Conservation (phyloP, 164 flowering plant species). For the Vitis vinifera region DNA sequence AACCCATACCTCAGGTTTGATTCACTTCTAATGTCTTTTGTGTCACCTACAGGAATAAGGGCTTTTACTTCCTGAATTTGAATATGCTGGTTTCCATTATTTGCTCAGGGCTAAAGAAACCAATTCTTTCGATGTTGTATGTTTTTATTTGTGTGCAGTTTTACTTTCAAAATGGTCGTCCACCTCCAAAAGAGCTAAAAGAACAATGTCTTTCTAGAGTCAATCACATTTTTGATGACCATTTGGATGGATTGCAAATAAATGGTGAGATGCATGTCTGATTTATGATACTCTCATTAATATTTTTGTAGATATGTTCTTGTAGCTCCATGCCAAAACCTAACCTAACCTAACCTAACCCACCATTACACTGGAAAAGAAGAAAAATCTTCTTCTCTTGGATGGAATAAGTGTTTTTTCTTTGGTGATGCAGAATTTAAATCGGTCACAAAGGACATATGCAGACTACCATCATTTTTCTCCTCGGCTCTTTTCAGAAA, state of each 20-base stretch:
- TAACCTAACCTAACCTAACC: too few species aligned
- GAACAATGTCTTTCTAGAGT: constrained; percentile 61
- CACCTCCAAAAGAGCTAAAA: constrained; percentile 71
- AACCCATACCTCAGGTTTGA: constrained; percentile 86
- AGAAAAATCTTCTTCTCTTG: background rate
- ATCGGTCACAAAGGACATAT: constrained; percentile 67
- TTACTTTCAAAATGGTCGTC: constrained; percentile 84
- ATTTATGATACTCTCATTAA: background rate
- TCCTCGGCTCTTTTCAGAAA: constrained; percentile 69
- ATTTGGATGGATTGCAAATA: constrained; percentile 59
- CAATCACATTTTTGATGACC: constrained; percentile 61
- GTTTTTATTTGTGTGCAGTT: constrained; percentile 53
- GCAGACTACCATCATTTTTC: constrained; percentile 90
- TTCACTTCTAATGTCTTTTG: background rate
- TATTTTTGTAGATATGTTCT: background rate
- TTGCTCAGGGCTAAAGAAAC: background rate
- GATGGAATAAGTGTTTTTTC: background rate
- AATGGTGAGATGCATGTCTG: constrained; percentile 44
- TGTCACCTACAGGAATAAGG: background rate
- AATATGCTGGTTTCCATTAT: background rate
- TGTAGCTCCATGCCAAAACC: too few species aligned
- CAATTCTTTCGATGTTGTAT: background rate
- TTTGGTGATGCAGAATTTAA: constrained; percentile 58
- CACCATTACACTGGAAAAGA: too few species aligned
- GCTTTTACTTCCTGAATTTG: too few species aligned